Evolutionary conservation across 306 rosid species (phyloP), one percentile per base, ranked within the genome.

Genomic region (Senna siamea): DNA sequence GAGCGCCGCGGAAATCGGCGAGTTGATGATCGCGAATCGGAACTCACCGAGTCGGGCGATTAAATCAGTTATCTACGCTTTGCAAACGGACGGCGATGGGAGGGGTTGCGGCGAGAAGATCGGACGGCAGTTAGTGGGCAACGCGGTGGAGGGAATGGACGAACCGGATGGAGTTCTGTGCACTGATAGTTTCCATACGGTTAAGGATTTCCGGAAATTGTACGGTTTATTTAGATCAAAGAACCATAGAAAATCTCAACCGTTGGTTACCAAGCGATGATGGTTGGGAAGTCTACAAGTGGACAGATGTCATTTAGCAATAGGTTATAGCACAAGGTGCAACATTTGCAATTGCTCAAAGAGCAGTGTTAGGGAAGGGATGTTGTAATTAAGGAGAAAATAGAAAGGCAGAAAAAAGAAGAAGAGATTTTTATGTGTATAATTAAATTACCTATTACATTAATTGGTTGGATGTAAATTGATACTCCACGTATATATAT

Each of bases 1-100:
- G 79, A 92, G 97, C 55, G 84, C 91, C 14, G 97, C 97, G 0
- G 97, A 92, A 69, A 87, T 92, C 69, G 82, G 91, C 43, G 97
- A 92, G 82, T 78, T 92, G 35, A 92, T 92, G 97, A 86, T 92
- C 6, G 70, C 92, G 9, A 92, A 92, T 75, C 90, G 96, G 5
- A 88, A 47, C 82, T 92, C 97, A 6, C 97, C 97, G 37, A 92
- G 92, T 70, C 89, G 97, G 35, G 96, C 97, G 1, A 89, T 92
- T 5, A 92, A 86, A 69, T 81, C 92, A 18, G 93, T 92, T 13
- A 92, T 92, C 64, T 37, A 79, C 1, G 97, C 96, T 0, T 61
- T 92, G 53, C 92, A 87, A 28, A 89, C 87, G 14, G 96, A 92
- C 83, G 93, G 93, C 5, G 97, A 87, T 7, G 86, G 90, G 55